Base-by-base conservation (phyloP, 495 filamentous ascomycete genomes). In the Xeromyces bisporus region DNA sequence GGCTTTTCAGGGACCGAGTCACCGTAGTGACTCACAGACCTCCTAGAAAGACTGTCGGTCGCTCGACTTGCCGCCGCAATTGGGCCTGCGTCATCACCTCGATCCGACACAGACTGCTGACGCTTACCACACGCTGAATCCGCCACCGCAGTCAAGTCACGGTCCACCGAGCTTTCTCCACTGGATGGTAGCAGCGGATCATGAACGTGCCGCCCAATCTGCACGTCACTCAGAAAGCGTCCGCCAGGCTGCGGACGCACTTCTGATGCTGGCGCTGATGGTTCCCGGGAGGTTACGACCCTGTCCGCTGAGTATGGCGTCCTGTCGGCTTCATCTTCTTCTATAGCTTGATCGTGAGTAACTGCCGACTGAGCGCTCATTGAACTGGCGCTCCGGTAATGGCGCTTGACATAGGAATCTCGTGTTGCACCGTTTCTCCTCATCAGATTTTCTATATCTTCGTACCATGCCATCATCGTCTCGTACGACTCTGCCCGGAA, bases 401-500 rank as follows among this genome's bases (percentile, higher is more conserved):
- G 82, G 27, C 69, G 66, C 14, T 77, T 68, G 33, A 94, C 80
- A 42, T 86, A 94, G 11, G 77, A 82, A 44, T 77, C 78, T 2
- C 86, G 74, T 34, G 91, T 85, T 43, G 91, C 79, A 15, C 85
- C 82, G n/a, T 75, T 82, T 46, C 77, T 81, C 50, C 83, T 83
- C 9, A 75, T 93, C 31, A 96, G 61, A 23, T 63, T 68, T 43
- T 82, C 83, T 39, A 97, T 91, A 45, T 93, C 89, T 26, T 82
- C 74, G 49, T 84, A 93, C 89, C 87, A 93, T 15, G 81, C 79
- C 60, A 92, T 73, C 91, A 97, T 94, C 6, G 82, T 92, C 36
- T 93, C 91, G 53, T 92, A 73, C 18, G 80, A 80, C 53, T 96
- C 89, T 7, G 85, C 85, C 26, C 89, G 73, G 62, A 97, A 96